Evolutionary conservation across 2,329 filamentous ascomycete genomes (phyloP), one percentile per base, ranked within the genome.

Genomic region (Coniochaeta sp.): DNA sequence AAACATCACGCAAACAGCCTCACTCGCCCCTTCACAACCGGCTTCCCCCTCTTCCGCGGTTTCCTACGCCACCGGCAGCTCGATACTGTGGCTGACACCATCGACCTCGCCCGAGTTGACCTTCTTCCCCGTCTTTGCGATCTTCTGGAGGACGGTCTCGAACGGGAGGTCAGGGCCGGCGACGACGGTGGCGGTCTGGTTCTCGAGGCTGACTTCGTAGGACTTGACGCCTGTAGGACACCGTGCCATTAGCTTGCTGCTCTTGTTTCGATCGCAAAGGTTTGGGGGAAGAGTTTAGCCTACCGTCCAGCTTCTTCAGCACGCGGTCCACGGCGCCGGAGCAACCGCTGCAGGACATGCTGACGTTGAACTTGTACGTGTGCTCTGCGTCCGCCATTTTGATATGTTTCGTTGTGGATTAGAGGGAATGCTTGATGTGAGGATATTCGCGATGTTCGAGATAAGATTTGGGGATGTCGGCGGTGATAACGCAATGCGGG

Each of bases 341-440:
- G 87, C 95, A 99, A 74, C 95, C 95, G 73, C 90, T 86, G 79
- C 95, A 99, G 82, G 81, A 89, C 95, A 99, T 99, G 76, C 80
- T 82, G 75, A 98, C 86, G 77, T 93, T 88, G 82, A 98, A 98
- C 76, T 95, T 91, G 89, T 98, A 98, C 6, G 59, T 60, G 55
- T 60, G 59, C 34, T 59, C 58, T n/a, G 38, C 38, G 58, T 60
- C 59, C 52, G 59, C 38, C 59, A 60, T 60, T 38, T 58, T 22
- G 38, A n/a, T 17, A 40, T 28, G 24, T 14, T 57, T 34, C 26
- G 19, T 34, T 38, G 34, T 16, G 12, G 50, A 40, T 31, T 31
- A 26, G 14, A 4, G 26, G 31, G 11, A 40, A 34, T 38, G 40
- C 2, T 19, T 28, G 56, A 43, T 58, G 33, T 5, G 40, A 47